Evolutionary conservation across 371 early-diverging fungal genomes (phyloP), one percentile per base, ranked within the genome.

Genomic region (Dichotomocladium elegans): DNA sequence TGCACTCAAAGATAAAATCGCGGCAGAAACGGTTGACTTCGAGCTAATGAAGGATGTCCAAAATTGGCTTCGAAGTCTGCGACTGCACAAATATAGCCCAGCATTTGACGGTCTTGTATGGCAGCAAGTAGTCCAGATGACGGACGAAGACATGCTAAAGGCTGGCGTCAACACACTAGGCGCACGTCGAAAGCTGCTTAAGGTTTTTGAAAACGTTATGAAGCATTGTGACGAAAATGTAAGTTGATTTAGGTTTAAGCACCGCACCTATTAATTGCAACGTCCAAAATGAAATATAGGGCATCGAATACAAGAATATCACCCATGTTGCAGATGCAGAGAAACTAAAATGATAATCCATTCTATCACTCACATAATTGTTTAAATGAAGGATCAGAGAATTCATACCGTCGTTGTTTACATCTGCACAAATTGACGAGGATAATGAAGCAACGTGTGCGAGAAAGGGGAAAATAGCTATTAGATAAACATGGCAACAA

Each of bases 31-130:
- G 3, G 86, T 91, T 31, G 90, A 91, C 67, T 80, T 91, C 61
- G 86, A 86, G 15, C 63, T 86, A 21, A 77, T 92, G 74, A 80
- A 85, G 61, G 96, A 98, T 75, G 88, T 95, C 53, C 93, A 95
- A 24, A 81, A 81, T 37, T 98, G 96, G 96, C 77, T 98, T 48
- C 79, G 93, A 46, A 85, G 86, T 54, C 74, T 96, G 40, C 83
- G 98, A 29, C 73, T 98, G 59, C 98, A 98, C 77, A 98, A 96
- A 74, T 98, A 98, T 73, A 89, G 92, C 2, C 72, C 81, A 45
- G 81, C 91, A 14, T 95, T 98, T 73, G 86, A 90, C 33, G 87
- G 85, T 12, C 80, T 92, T 79, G 73, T 85, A 47, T 95, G 94
- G 93, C 81, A 81, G 29, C 89, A 90, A 28, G 89, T 96, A 34